Conservation (phyloP, 345 rosid species). For the Boechera divaricarpa region DNA sequence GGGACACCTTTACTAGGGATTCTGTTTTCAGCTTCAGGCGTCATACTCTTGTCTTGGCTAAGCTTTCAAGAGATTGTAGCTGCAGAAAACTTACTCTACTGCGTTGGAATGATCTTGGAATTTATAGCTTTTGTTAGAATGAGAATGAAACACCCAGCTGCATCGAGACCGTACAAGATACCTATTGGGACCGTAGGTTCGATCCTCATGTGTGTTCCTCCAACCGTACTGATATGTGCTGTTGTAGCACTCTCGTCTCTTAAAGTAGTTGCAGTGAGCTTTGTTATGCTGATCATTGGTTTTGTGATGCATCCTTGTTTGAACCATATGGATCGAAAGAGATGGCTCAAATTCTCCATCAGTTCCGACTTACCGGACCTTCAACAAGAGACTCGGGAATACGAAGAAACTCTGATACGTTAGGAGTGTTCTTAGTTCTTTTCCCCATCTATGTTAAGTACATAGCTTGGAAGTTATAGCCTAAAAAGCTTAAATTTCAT, state of each 20-base stretch:
- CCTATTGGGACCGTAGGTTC: constrained; percentile 71
- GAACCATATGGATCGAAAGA: constrained; percentile 54
- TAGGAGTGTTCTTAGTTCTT: constrained; percentile 14
- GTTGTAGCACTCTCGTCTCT: constrained; percentile 67
- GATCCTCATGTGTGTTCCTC: constrained; percentile 70
- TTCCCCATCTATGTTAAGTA: constrained; percentile 5
- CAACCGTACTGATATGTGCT: constrained; percentile 58
- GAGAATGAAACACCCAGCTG: constrained; percentile 60
- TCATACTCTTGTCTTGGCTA: constrained; percentile 68
- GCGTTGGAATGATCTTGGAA: constrained; percentile 81
- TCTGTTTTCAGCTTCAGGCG: constrained; percentile 73
- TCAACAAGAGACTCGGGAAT: constrained; percentile 40
- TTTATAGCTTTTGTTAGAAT: constrained; percentile 63
- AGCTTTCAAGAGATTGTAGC: constrained; percentile 79
- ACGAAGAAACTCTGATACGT: constrained; percentile 41
- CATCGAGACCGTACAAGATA: constrained; percentile 70
- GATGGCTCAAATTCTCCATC: constrained; percentile 58
- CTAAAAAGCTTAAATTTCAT: not conserved
- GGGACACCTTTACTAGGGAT: constrained; percentile 75
- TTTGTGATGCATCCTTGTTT: constrained; percentile 65
- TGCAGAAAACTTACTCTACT: constrained; percentile 76
- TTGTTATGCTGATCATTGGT: constrained; percentile 59
- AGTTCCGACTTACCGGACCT: constrained; percentile 50
- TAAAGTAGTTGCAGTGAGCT: constrained; percentile 64
- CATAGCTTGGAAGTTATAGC: constrained; percentile 21